Conservation (phyloP, 768 basidiomycete species). For the Kwoniella sp. region DNA sequence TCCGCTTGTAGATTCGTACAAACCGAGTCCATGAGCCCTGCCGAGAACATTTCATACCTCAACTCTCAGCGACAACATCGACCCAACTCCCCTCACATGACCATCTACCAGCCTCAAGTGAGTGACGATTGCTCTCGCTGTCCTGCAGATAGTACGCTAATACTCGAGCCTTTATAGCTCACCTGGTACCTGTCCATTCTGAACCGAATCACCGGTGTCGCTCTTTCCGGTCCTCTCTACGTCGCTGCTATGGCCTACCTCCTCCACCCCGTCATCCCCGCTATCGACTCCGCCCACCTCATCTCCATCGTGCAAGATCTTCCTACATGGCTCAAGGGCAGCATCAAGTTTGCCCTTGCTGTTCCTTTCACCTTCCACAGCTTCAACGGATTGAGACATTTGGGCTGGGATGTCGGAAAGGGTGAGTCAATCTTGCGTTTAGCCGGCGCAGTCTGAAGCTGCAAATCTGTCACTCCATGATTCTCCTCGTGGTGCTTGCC, state of each 20-base stretch:
- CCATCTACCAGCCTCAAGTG: slow-evolving; percentile 71
- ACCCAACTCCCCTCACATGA: slow-evolving; percentile 92
- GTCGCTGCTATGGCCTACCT: slow-evolving; percentile 85
- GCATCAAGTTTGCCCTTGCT: slow-evolving; percentile 76
- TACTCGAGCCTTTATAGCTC: slow-evolving; percentile 65
- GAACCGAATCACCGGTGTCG: slow-evolving; percentile 82
- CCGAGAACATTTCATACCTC: slow-evolving; percentile 63
- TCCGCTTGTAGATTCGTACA: slow-evolving; percentile 37
- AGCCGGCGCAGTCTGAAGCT: not conserved
- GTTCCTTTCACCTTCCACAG: slow-evolving; percentile 88
- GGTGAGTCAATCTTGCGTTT: slow-evolving; percentile 64
- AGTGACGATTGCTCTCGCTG: slow-evolving; percentile 5
- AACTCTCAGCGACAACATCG: slow-evolving; percentile 84
- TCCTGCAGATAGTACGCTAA: not conserved
- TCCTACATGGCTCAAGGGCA: slow-evolving; percentile 75
- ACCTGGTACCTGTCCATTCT: slow-evolving; percentile 86
- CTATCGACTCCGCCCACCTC: slow-evolving; percentile 74
- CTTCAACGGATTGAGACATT: slow-evolving; percentile 85
- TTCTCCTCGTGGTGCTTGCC: not conserved
- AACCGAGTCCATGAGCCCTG: slow-evolving; percentile 47
- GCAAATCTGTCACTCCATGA: not conserved
- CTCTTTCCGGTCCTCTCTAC: slow-evolving; percentile 75
- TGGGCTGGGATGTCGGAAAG: slow-evolving; percentile 84
- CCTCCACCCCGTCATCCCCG: slow-evolving; percentile 66
- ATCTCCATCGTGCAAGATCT: slow-evolving; percentile 71